Percentiles rank a stretch among this genome's conserved stretches.
These are phyloP conservation scores for Funneliformis geosporum DNA, from an alignment of 192 early-diverging fungal species.

Conservation along the genomic window DNA sequence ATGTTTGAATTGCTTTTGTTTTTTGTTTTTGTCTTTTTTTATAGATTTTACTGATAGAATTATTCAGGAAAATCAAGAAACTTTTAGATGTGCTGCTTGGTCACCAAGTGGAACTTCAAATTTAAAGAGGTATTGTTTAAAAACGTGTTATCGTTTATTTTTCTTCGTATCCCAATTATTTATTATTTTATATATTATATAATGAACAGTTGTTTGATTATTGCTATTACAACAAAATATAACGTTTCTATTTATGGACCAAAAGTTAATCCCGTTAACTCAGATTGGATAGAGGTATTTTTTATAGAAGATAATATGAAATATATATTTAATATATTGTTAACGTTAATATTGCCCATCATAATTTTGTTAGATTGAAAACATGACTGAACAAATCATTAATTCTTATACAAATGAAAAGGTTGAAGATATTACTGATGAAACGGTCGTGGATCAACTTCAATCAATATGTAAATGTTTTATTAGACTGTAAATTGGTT, in stretches of 20 bases:
- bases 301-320: background rate
- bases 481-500: no score
- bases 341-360: background rate
- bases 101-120: constrained; percentile 17
- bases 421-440: background rate
- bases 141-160: no score
- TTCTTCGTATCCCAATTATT: no score
- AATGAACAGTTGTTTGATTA: constrained; percentile 8
- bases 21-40: no score
- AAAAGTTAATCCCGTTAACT: background rate
- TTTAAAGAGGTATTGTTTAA: background rate
- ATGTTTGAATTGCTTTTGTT: no score
- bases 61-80: constrained; percentile 2
- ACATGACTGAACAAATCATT: constrained; percentile 3
- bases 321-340: background rate
- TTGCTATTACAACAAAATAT: constrained; percentile 30
- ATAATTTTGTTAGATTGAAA: constrained; percentile 12
- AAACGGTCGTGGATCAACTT: background rate
- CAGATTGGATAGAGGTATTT: constrained; percentile 29
- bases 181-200: no score
- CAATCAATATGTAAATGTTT: constrained; percentile 23
- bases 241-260: constrained; percentile 29
- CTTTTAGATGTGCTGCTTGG: constrained; percentile 27
- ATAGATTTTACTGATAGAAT: background rate
- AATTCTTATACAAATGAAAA: background rate